phyloP scores from a whole-genome alignment of 768 basidiomycete genomes.

The Suillus tomentosus region DNA sequence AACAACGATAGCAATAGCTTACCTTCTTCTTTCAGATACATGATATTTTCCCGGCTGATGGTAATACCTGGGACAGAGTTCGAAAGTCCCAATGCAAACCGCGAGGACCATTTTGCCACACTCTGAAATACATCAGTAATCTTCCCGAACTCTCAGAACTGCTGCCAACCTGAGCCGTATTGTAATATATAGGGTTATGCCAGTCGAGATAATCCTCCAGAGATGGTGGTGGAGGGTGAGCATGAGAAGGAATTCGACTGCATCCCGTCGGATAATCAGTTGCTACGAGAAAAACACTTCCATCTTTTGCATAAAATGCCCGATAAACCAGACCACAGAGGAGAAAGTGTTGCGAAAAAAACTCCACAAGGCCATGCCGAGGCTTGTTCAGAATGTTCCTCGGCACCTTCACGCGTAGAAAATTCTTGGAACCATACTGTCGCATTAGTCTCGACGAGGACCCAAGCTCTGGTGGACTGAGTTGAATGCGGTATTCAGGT shows the following conservation, averaged over 20 bases:
- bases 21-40: slow-evolving; percentile 51
- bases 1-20: slow-evolving; percentile 18
- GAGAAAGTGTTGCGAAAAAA: slow-evolving; percentile 52
- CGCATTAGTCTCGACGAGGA: slow-evolving; percentile 60
- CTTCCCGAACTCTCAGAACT: neutral
- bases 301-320: slow-evolving; percentile 63
- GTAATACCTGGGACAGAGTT: slow-evolving; percentile 60
- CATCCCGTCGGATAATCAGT: slow-evolving; percentile 37
- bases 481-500: slow-evolving; percentile 37
- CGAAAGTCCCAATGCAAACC: slow-evolving; percentile 62
- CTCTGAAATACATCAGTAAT: slow-evolving; percentile 37
- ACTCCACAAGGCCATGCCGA: slow-evolving; percentile 38
- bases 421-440: slow-evolving; percentile 61
- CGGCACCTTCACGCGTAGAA: slow-evolving; percentile 53
- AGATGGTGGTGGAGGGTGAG: slow-evolving; percentile 23
- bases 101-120: slow-evolving; percentile 66
- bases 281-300: slow-evolving; percentile 53
- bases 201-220: slow-evolving; percentile 53
- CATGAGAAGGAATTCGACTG: slow-evolving; percentile 3
- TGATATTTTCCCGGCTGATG: slow-evolving; percentile 40
- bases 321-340: slow-evolving; percentile 57
- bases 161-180: slow-evolving; percentile 51
- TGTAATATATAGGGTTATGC: slow-evolving; percentile 53
- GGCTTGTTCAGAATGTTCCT: slow-evolving; percentile 33
- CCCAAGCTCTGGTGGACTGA: slow-evolving; percentile 53